These are phyloP conservation scores for Macadamia tetraphylla DNA, from an alignment of 164 flowering plant species.

Conservation along the genomic window DNA sequence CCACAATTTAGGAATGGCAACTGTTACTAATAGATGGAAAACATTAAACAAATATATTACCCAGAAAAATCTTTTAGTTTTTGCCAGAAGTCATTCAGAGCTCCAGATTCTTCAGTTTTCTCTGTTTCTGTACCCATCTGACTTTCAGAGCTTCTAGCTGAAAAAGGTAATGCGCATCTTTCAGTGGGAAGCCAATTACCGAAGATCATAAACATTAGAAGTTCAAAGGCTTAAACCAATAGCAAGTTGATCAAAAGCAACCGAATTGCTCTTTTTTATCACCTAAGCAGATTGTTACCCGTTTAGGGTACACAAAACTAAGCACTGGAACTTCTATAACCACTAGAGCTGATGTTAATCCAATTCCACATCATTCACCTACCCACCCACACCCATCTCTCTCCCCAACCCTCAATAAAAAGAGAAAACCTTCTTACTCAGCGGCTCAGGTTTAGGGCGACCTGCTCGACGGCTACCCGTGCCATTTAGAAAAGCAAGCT, in stretches of 20 bases:
- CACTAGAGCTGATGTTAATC: not conserved
- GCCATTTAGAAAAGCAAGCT: conserved; percentile 50
- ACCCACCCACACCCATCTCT: no score
- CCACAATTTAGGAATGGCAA: not conserved
- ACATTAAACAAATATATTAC: conserved; percentile 28
- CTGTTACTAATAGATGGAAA: not conserved
- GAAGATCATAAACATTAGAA: not conserved
- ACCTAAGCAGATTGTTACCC: not conserved
- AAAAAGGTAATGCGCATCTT: conserved; percentile 14
- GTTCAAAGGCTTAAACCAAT: no score
- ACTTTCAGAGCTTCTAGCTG: conserved; percentile 43
- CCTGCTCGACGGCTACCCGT: conserved; percentile 39
- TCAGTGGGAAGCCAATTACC: not conserved
- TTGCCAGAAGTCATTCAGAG: conserved; percentile 51
- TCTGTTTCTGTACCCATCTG: conserved; percentile 27
- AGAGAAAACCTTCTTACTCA: conserved; percentile 33
- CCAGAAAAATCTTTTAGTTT: conserved; percentile 72
- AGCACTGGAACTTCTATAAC: not conserved
- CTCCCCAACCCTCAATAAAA: not conserved
- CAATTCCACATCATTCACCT: conserved; percentile 4
- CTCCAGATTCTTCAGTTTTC: conserved; percentile 45
- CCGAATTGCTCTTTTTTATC: not conserved
- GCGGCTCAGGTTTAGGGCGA: conserved; percentile 48
- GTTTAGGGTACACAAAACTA: not conserved
- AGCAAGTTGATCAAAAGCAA: not conserved